Evolutionary conservation across 345 rosid genomes (phyloP), one percentile per base, ranked within the genome.

Genomic region (Eucalyptus polyanthemos): DNA sequence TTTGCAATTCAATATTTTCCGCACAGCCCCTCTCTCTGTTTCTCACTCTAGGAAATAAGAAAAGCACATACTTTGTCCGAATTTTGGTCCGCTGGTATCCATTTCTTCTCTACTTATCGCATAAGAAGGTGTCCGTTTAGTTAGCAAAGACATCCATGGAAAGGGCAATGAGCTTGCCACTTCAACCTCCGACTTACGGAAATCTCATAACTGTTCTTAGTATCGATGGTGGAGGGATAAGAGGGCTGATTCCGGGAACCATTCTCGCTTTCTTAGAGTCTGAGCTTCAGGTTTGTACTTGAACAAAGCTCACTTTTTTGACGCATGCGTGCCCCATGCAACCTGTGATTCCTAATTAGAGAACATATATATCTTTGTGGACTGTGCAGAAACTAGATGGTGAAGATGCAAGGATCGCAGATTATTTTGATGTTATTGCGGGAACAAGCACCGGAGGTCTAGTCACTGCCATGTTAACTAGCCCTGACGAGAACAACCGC

Each of bases 381-480:
- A 86, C 51, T 47, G 87, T 86, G 89, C 92, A 94, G 97, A 91
- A 92, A 65, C 86, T 94, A 80, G 96, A 93, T 67, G 95, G 96
- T 14, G 88, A 92, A 47, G 90, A 93, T 11, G 95, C 93, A 51
- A 93, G 96, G 86, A 53, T 94, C 1, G 93, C 95, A n/a, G 96
- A 95, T 53, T 95, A 94, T 87, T 95, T 95, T 44, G 96, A 95
- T 86, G 91, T 94, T 72, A 90, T 94, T 40, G 87, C 94, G 1
- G 95, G 94, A 49, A 94, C 97, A 27, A 93, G 97, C 90, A 95
- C 96, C 0, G 96, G 97, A 2, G 96, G 96, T 12, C 92, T 95
- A 5, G 92, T 95, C 50, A 89, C 96, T 12, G 93, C 96, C 88
- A 93, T 94, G 96, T 90, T 95, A 60, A 90, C 97, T 5, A 50